Percentiles rank a stretch among this genome's conserved stretches.
phyloP scores from a whole-genome alignment of 495 filamentous ascomycete species.

The Choiromyces venosus region DNA sequence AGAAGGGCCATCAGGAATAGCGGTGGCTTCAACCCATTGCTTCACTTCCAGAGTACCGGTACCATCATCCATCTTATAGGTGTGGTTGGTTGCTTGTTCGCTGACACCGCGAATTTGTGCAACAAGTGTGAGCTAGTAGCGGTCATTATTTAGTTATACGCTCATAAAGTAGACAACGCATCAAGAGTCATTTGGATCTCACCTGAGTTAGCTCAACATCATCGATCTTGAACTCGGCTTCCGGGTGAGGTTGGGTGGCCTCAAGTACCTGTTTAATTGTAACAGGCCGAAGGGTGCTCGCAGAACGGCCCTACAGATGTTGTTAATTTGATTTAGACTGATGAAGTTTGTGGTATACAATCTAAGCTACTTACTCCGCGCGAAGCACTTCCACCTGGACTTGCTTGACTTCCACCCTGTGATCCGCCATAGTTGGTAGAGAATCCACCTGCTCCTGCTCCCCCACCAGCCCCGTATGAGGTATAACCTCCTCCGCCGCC shows the following conservation, averaged over 20 bases:
- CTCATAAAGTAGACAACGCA: neutral
- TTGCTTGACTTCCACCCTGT: slow-evolving; percentile 51
- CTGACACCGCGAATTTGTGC: slow-evolving; percentile 84
- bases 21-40: slow-evolving; percentile 72
- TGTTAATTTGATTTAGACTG: slow-evolving; percentile 17
- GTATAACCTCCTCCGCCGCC: slow-evolving; percentile 42
- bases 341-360: neutral
- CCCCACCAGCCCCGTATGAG: slow-evolving; percentile 57
- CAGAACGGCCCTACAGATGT: slow-evolving; percentile 47
- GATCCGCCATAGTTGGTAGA: slow-evolving; percentile 52
- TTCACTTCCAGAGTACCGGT: slow-evolving; percentile 90
- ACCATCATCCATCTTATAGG: slow-evolving; percentile 90
- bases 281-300: slow-evolving; percentile 78
- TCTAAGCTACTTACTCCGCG: slow-evolving; percentile 36
- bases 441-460: slow-evolving; percentile 62
- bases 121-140: slow-evolving; percentile 65
- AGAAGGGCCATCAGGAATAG: slow-evolving; percentile 50
- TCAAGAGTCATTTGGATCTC: slow-evolving; percentile 4
- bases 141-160: neutral
- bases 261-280: slow-evolving; percentile 92
- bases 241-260: slow-evolving; percentile 65
- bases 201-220: slow-evolving; percentile 57
- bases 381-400: slow-evolving; percentile 43
- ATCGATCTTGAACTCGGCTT: slow-evolving; percentile 74
- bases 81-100: slow-evolving; percentile 81